A percentile compares a stretch with the other conserved stretches of the same genome.
These are phyloP conservation scores for Sporothrix mexicana DNA, from an alignment of 2,329 filamentous ascomycete species.

Conservation along the genomic window DNA sequence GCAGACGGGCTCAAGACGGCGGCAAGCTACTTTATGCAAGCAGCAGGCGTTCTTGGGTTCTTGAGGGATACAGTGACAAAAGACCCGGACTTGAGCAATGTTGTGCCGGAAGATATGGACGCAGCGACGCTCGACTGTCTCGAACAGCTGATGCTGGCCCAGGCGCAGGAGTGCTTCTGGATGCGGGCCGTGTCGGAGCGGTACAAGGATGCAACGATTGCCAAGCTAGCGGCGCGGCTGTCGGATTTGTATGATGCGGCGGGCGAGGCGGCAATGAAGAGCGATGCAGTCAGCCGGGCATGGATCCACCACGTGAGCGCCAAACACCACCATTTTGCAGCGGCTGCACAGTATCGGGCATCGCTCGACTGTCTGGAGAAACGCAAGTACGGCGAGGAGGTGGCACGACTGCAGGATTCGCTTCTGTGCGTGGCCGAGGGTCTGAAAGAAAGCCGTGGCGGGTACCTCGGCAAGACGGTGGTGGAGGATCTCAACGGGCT, in stretches of 20 bases:
- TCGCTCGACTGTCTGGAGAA: constrained; percentile 93
- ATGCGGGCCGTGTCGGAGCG: constrained; percentile 94
- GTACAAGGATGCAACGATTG: constrained; percentile 89
- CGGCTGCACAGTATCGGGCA: constrained; percentile 89
- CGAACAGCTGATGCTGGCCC: constrained; percentile 82
- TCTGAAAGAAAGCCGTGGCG: constrained; percentile 75
- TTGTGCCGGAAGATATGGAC: constrained; percentile 96
- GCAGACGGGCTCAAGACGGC: constrained; percentile 85
- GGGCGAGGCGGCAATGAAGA: constrained; percentile 84
- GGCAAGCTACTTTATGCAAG: constrained; percentile 86
- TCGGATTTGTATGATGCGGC: constrained; percentile 88
- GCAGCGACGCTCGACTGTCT: constrained; percentile 82
- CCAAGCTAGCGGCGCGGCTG: constrained; percentile 85
- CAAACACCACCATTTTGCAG: constrained; percentile 96
- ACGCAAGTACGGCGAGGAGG: constrained; percentile 92
- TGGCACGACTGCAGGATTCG: constrained; percentile 83
- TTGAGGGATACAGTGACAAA: constrained; percentile 78
- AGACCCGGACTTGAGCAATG: constrained; percentile 77
- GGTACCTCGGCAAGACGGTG: constrained; percentile 81
- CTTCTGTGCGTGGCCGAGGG: constrained; percentile 83
- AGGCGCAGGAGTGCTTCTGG: constrained; percentile 98
- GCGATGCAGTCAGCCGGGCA: constrained; percentile 85
- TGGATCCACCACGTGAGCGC: constrained; percentile 99
- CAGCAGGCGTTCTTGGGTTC: constrained; percentile 82
- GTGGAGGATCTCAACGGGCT: constrained; percentile 81